Percentiles rank a stretch among this genome's conserved stretches.
Conservation (phyloP, 2,329 filamentous ascomycete species). For the Colletotrichum karsti region DNA sequence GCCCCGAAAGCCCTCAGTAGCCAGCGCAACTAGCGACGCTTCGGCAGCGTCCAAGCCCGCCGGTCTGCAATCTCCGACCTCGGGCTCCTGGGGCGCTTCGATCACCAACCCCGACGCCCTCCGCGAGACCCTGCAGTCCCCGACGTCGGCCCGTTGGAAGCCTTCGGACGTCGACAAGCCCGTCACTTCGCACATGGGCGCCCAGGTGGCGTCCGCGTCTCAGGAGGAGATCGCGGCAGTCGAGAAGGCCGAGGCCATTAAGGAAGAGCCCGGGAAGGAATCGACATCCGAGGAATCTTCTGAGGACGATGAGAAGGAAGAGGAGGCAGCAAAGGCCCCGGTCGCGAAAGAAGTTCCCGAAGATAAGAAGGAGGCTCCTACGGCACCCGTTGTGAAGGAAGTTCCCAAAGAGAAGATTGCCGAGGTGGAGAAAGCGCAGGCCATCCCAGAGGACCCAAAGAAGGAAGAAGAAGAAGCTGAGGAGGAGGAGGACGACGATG, state of each 20-base stretch:
- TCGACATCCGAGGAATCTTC: constrained; percentile 40
- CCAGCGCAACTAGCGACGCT: not conserved
- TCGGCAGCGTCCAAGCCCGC: constrained; percentile 28
- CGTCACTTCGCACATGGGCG: constrained; percentile 41
- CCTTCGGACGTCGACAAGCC: constrained; percentile 34
- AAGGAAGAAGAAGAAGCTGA: constrained; percentile 39
- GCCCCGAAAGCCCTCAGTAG: constrained; percentile 14
- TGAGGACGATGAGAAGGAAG: constrained; percentile 28
- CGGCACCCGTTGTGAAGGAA: constrained; percentile 30
- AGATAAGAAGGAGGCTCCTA: constrained; percentile 36
- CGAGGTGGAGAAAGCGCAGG: constrained; percentile 38
- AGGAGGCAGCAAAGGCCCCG: constrained; percentile 19
- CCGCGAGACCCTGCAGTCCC: constrained; percentile 50
- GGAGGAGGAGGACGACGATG: constrained; percentile 36
- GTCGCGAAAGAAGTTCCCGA: constrained; percentile 31
- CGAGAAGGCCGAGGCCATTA: constrained; percentile 48
- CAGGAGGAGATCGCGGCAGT: constrained; percentile 48
- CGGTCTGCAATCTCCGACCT: constrained; percentile 55
- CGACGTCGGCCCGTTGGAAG: constrained; percentile 51
- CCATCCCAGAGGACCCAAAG: constrained; percentile 38
- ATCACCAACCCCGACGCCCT: constrained; percentile 32
- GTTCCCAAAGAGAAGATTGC: constrained; percentile 33
- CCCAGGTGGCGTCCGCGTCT: constrained; percentile 41
- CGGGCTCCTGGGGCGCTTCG: constrained; percentile 48
- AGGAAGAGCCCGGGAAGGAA: constrained; percentile 48